Conservation (phyloP, 768 basidiomycete genomes). For the Mrakia hoshinonis region DNA sequence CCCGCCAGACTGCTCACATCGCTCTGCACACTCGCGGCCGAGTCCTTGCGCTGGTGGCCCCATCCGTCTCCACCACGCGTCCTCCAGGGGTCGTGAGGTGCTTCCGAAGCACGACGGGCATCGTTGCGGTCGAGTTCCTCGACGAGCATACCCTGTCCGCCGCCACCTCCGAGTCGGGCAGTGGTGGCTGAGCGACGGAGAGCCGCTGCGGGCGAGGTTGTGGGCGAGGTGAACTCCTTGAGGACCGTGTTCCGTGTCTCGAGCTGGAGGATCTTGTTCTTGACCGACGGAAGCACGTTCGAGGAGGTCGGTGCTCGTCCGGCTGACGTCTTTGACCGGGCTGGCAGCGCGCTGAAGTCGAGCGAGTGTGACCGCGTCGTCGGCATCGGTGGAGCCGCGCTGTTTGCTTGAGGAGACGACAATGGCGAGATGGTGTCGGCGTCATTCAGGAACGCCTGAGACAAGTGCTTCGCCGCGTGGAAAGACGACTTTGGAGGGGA, state of each 20-base stretch:
- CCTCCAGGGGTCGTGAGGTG: background rate
- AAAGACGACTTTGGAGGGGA: conserved; percentile 4
- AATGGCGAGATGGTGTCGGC: background rate
- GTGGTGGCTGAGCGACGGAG: conserved; percentile 19
- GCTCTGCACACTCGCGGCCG: background rate
- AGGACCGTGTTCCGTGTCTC: conserved; percentile 8
- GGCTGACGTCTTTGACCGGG: background rate
- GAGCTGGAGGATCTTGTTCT: conserved; percentile 25
- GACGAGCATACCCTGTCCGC: background rate
- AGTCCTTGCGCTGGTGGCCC: background rate
- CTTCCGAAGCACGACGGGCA: background rate
- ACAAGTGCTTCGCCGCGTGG: conserved; percentile 9
- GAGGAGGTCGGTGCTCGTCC: background rate
- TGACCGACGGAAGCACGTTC: conserved; percentile 17
- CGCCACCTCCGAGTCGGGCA: background rate
- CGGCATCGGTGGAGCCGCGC: background rate
- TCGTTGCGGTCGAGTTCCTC: background rate
- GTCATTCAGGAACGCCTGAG: background rate
- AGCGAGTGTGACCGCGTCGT: conserved; percentile 6
- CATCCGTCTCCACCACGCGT: background rate
- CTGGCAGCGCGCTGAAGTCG: background rate
- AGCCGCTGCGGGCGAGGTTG: background rate
- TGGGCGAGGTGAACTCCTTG: background rate
- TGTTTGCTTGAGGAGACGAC: background rate
- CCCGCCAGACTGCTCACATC: background rate